phyloP scores from a whole-genome alignment of 2,329 filamentous ascomycete genomes.

The Xylariaceae sp. region DNA sequence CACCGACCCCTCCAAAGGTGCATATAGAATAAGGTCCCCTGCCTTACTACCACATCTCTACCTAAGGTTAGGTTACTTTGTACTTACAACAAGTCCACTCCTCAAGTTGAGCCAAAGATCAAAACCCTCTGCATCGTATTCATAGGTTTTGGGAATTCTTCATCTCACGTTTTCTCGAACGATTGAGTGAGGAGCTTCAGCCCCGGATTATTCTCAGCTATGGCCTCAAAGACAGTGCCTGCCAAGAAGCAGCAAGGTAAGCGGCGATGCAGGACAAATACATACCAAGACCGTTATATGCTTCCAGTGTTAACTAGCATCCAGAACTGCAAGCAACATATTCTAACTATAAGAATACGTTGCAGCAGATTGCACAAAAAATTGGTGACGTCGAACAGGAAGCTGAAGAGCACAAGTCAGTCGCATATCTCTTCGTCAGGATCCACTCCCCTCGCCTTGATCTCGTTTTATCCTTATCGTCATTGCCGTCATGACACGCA shows the following conservation, averaged over 20 bases:
- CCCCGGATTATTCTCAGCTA: no score
- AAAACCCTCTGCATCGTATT: no score
- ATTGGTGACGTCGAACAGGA: constrained; percentile 98
- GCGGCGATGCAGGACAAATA: constrained; percentile 3
- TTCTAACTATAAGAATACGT: constrained; percentile 67
- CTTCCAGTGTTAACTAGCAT: constrained; percentile 20
- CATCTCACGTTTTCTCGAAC: constrained; percentile 2
- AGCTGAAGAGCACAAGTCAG: constrained; percentile 95
- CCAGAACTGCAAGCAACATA: constrained; percentile 77
- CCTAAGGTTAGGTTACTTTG: no score
- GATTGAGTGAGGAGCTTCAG: neutral
- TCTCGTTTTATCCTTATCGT: constrained; percentile 14
- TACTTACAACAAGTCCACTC: no score
- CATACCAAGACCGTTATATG: no score
- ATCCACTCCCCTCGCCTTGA: neutral
- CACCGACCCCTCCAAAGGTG: constrained; percentile 23
- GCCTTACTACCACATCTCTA: no score
- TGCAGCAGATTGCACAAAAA: constrained; percentile 91
- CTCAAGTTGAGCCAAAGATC: no score
- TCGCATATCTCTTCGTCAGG: constrained; percentile 16
- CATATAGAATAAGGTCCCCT: constrained; percentile 3
- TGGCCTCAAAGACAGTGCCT: constrained; percentile 48
- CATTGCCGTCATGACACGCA: no score
- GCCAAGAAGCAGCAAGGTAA: constrained; percentile 71
- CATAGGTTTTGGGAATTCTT: no score